Percentiles rank a stretch among this genome's conserved stretches.
These are phyloP conservation scores for Lolium perenne DNA, from an alignment of 176 grass and related monocot genomes.

Conservation along the genomic window DNA sequence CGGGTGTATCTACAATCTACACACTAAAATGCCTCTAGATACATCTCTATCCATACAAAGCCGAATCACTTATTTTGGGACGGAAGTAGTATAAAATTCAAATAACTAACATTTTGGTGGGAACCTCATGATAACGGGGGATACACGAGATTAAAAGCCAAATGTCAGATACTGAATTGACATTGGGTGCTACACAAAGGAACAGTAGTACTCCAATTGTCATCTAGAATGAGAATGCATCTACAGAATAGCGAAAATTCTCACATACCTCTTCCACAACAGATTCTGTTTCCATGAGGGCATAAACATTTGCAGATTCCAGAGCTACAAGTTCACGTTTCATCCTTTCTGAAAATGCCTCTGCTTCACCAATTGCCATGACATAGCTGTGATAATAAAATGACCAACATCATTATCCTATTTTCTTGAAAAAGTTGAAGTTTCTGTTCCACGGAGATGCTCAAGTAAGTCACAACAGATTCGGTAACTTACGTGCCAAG, in stretches of 20 bases:
- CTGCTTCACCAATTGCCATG: conserved; percentile 92
- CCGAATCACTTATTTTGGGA: no score
- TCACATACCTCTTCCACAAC: conserved; percentile 75
- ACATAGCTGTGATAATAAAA: conserved; percentile 62
- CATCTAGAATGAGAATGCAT: not conserved
- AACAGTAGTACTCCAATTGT: not conserved
- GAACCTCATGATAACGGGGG: not conserved
- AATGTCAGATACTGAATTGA: not conserved
- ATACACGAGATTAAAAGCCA: not conserved
- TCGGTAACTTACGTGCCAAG: conserved; percentile 72
- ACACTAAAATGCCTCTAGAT: no score
- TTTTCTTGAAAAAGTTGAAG: not conserved
- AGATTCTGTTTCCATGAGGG: conserved; percentile 86
- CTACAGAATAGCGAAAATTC: conserved; percentile 8
- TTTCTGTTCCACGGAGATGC: conserved; percentile 34
- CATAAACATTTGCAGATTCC: conserved; percentile 97
- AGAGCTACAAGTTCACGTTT: conserved; percentile 92
- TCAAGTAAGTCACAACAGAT: not conserved
- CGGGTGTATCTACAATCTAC: no score
- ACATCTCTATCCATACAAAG: no score
- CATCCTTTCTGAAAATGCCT: conserved; percentile 94
- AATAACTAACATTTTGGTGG: not conserved
- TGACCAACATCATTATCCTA: not conserved
- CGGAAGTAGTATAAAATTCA: not conserved
- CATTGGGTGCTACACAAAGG: not conserved